Evolutionary conservation across 1,284 basidiomycete species (phyloP), one percentile per base, ranked within the genome.

Genomic region (Fomitopsis schrenkii): DNA sequence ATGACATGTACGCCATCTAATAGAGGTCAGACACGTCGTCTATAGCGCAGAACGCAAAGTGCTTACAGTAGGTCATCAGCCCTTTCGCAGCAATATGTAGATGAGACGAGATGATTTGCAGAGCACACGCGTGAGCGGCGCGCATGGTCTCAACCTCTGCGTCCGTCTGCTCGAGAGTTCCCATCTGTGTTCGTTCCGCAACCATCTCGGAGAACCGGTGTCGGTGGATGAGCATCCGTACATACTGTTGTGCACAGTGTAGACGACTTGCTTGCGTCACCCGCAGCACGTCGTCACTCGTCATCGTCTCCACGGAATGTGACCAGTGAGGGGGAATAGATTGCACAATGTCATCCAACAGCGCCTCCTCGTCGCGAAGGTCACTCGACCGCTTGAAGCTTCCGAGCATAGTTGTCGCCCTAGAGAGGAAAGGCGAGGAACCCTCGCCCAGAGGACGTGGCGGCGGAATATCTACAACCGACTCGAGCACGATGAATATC

Each of bases 1-100:
- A 95, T 95, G 62, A 95, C 93, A 72, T 95, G 93, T 1, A 95
- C 93, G 5, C 94, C 94, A 72, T 94, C 92, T 94, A 67, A 15
- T 33, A 17, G 57, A 59, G 57, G 36, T 59, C n/a, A 60, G 10
- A 54, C 45, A 17, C 61, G 40, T 26, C 42, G 61, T 59, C 45
- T 62, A 48, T 62, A 30, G 46, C 19, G 40, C 45, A 46, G 17
- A n/a, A 58, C 28, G 48, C n/a, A 53, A 38, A 81, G 30, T 33
- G 30, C 91, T 75, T 68, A 94, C 91, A 95, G 71, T 95, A 95
- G 7, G 94, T 95, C 93, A 96, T 95, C 70, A 95, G 76, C 15
- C 93, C 93, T 71, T 93, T 90, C 72, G 87, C 86, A 28, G 91
- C 92, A 59, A 95, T 86, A 66, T 93, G 87, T 64, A 93, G 79